Evolutionary conservation across 2,329 filamentous ascomycete species (phyloP), one percentile per base, ranked within the genome.

Genomic region (Exophiala bonariae): DNA sequence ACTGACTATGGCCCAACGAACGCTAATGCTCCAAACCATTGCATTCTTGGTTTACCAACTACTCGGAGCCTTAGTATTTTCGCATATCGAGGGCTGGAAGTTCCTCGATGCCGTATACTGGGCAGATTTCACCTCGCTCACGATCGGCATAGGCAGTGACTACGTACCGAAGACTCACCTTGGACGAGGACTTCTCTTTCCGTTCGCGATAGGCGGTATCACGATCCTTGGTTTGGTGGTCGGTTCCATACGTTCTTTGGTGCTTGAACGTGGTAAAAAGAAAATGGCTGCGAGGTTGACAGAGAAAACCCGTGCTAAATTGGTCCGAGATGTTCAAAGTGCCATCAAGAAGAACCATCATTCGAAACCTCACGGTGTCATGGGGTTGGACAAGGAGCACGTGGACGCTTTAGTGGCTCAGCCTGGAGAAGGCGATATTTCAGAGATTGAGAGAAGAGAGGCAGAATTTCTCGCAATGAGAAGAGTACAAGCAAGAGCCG

Each of bases 41-140:
- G 58, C 63, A 5, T 69, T 68, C 41, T 57, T 68, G 47, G 57
- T 69, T 9, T 73, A 71, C 47, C 60, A 70, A 18, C 59, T 71
- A 9, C 58, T 64, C 5, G 69, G 70, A 33, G 59, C 69, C 4
- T 61, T 66, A 1, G 62, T 70, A 1, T 73, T 66, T 44, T 59
- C 66, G 4, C 56, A 61, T 11, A 62, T 79, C 28, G 77, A 80
- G 57, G 69, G 65, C 11, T 81, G 78, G 78, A 62, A 66, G 26
- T 80, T 71, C 50, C 63, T 80, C 1, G 75, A 80, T 54, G 72
- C 72, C 1, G 70, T 81, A 0, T 82, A 77, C 55, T 81, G 75
- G 69, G 74, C 77, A 2, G 73, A 80, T 52, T 77, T 78, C 36
- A 81, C 78, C 0, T 61, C 80, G 1, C 67, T 81, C 2, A 81